These are phyloP conservation scores for Candida piceae DNA, from an alignment of 805 yeast species.

Conservation along the genomic window DNA sequence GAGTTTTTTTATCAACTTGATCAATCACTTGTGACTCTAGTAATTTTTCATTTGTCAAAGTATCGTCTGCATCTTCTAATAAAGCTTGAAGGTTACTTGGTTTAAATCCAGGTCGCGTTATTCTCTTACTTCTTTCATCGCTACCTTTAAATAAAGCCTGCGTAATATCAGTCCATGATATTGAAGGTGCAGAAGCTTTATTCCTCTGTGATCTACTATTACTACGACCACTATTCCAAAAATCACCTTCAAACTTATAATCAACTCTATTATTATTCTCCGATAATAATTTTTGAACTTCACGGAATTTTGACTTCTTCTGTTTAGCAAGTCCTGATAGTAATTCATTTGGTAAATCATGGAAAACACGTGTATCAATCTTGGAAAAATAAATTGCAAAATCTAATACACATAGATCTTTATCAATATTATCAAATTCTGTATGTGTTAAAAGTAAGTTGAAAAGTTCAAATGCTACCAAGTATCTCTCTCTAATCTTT, in stretches of 20 bases:
- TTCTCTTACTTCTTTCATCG: too few species aligned
- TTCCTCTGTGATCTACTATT: constrained; percentile 2
- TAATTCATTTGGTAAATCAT: constrained; percentile 20
- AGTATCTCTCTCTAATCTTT: constrained; percentile 13
- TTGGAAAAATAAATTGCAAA: constrained; percentile 18
- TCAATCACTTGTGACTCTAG: too few species aligned
- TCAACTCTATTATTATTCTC: constrained; percentile 19
- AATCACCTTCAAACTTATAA: constrained; percentile 14
- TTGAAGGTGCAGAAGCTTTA: neutral
- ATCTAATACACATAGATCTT: constrained; percentile 22
- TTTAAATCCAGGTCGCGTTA: too few species aligned
- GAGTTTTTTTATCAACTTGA: too few species aligned
- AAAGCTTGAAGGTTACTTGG: too few species aligned
- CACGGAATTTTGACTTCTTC: constrained; percentile 8
- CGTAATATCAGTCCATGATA: constrained; percentile 14
- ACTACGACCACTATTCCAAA: constrained; percentile 1
- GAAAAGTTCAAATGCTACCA: constrained; percentile 13
- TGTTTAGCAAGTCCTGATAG: constrained; percentile 3
- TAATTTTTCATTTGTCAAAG: too few species aligned
- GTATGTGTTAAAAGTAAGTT: constrained; percentile 5
- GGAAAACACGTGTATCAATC: constrained; percentile 16
- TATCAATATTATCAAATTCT: constrained; percentile 7
- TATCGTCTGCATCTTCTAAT: too few species aligned
- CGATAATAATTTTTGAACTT: constrained; percentile 9
- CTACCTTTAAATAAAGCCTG: constrained; percentile 10